Base-by-base conservation (phyloP, 257 asterid genomes). In the Nicotiana knightiana region DNA sequence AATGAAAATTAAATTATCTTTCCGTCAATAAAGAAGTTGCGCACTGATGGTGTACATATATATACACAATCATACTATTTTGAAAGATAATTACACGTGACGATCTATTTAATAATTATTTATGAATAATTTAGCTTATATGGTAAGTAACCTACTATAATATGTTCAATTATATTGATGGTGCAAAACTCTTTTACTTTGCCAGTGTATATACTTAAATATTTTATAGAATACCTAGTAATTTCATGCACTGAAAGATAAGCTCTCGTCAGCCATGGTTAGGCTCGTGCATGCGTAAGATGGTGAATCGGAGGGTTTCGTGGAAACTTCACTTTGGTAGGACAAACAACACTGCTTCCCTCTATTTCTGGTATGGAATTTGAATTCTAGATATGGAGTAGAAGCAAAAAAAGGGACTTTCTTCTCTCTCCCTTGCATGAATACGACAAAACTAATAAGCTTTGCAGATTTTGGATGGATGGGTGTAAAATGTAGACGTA, bases 261-360 rank as follows among this genome's bases (percentile, higher is more conserved):
- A 43, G 51, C 51, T 43, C 3, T 51, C 28, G 80, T 75, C 64
- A 51, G 46, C 18, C 80, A 75, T 75, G 46, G 62, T 15, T 73
- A 51, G 51, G 33, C 16, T 12, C 3, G 2, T 48, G 43, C 80
- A 39, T 51, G 43, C 80, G 64, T 51, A 75, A 15, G 46, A 51
- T 51, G 79, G 18, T 48, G 24, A 46, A 48, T 43, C 24, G 62
- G 80, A 51, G 26, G 46, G 80, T 75, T 75, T 75, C 80, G 26
- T 28, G 64, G 80, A 75, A 75, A 51, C 30, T 75, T 75, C 80
- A 51, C 64, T 24, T 28, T 75, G 11, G 8, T 28, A 51, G 15
- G 48, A 75, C 80, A 75, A 28, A 51, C 46, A 28, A 75, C 64
- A 53, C 63, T 75, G 64, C 80, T 16, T 75, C 63, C 80, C 28